Conservation (phyloP, 768 basidiomycete species). For the Rhodotorula diobovata region DNA sequence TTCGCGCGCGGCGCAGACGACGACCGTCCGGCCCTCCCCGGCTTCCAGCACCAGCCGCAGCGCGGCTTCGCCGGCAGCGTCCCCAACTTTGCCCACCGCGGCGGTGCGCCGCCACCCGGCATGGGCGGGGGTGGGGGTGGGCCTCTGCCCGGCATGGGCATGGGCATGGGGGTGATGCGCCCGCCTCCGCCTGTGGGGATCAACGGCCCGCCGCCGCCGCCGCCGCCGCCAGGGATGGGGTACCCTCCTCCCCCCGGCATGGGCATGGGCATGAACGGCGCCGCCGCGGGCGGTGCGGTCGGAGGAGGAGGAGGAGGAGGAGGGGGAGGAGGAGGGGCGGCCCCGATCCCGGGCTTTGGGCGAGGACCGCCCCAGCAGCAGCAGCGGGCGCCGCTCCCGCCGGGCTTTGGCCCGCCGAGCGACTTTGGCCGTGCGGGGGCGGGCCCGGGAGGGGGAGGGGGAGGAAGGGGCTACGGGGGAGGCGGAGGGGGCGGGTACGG, state of each 20-base stretch:
- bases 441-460: neutral
- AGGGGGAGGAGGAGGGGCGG: neutral
- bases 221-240: neutral
- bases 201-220: neutral
- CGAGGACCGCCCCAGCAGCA: neutral
- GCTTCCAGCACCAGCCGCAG: constrained; percentile 28
- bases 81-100: neutral
- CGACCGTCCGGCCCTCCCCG: constrained; percentile 30
- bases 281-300: too few species aligned
- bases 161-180: constrained; percentile 51
- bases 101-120: constrained; percentile 4
- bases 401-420: neutral
- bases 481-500: neutral
- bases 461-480: too few species aligned
- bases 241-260: neutral
- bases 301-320: neutral
- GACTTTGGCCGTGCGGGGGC: neutral
- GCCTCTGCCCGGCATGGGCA: constrained; percentile 24
- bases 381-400: constrained; percentile 3
- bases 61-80: neutral
- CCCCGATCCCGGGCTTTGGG: neutral
- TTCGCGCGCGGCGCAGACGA: constrained; percentile 26
- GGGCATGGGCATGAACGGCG: neutral
- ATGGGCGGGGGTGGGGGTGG: constrained; percentile 30
- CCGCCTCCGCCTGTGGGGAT: neutral